Percentiles rank a stretch among this genome's conserved stretches.
These are phyloP conservation scores for Nothophytophthora sp. DNA, from an alignment of 352 stramenopile genomes.

Conservation along the genomic window DNA sequence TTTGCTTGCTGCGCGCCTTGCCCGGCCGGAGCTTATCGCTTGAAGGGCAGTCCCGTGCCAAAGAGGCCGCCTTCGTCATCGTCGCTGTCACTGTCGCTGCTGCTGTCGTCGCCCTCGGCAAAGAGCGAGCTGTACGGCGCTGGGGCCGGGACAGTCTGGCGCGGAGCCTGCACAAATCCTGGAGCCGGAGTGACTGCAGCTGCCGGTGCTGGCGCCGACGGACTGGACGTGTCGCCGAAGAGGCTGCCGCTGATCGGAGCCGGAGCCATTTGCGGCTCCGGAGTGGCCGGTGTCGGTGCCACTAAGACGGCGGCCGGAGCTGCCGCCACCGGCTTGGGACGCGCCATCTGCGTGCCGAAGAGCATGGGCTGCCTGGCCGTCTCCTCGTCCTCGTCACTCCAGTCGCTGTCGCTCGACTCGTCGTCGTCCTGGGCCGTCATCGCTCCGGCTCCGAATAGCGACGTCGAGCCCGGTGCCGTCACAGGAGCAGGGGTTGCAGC, in stretches of 20 bases:
- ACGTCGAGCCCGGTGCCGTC: slow-evolving; percentile 14
- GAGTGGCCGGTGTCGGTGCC: slow-evolving; percentile 17
- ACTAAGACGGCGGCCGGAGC: slow-evolving; percentile 20
- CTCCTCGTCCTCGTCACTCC: slow-evolving; percentile 60
- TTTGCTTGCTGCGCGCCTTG: no score
- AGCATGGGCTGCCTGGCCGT: slow-evolving; percentile 24
- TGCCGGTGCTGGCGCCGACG: slow-evolving; percentile 7
- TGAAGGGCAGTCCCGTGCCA: slow-evolving; percentile 69
- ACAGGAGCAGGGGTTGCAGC: slow-evolving; percentile 6
- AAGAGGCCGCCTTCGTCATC: slow-evolving; percentile 82
- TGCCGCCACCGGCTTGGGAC: slow-evolving; percentile 12
- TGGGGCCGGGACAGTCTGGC: slow-evolving; percentile 18
- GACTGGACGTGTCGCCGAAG: slow-evolving; percentile 26
- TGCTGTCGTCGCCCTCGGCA: slow-evolving; percentile 48
- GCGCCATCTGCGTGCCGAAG: slow-evolving; percentile 33
- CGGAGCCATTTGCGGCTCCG: slow-evolving; percentile 24
- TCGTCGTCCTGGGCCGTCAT: slow-evolving; percentile 35
- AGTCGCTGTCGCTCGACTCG: slow-evolving; percentile 68
- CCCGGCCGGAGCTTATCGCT: slow-evolving; percentile 41
- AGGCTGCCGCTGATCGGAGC: slow-evolving; percentile 19
- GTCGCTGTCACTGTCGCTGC: slow-evolving; percentile 66
- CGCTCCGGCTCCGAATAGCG: slow-evolving; percentile 35
- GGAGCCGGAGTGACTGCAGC: slow-evolving; percentile 14
- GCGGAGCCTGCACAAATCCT: slow-evolving; percentile 27
- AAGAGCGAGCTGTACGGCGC: slow-evolving; percentile 69